Conservation (phyloP, 164 flowering plant genomes). For the Nymphaea colorata region DNA sequence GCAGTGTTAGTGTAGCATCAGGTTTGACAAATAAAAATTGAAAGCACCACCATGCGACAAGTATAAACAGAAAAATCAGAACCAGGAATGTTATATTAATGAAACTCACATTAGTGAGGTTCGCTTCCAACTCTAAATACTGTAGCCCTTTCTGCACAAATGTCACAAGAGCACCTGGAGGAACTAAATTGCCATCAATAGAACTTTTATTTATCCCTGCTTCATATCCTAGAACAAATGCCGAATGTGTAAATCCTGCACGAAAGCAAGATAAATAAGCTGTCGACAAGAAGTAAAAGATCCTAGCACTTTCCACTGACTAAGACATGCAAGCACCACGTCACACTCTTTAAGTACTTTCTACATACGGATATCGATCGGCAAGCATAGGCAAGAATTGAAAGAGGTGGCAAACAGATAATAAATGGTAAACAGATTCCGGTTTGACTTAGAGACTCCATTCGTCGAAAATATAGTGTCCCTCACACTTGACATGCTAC, state of each 20-base stretch:
- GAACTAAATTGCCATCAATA: slow-evolving; percentile 89
- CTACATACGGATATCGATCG: neutral
- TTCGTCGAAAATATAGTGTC: no score
- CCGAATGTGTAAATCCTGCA: slow-evolving; percentile 90
- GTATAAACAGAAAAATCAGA: neutral
- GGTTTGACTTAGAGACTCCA: no score
- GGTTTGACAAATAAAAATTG: neutral
- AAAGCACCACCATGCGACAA: neutral
- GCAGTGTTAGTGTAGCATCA: neutral
- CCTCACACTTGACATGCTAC: no score
- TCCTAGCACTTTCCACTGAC: neutral
- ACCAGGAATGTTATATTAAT: neutral
- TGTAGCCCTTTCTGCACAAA: slow-evolving; percentile 94
- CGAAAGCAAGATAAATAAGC: slow-evolving; percentile 1
- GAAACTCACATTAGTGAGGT: slow-evolving; percentile 59
- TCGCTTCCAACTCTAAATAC: slow-evolving; percentile 93
- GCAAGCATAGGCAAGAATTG: neutral
- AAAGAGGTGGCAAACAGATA: no score
- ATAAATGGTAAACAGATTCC: no score
- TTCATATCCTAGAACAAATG: slow-evolving; percentile 88
- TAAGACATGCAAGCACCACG: neutral
- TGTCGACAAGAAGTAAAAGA: neutral
- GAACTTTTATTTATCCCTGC: slow-evolving; percentile 72
- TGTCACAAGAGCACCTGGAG: slow-evolving; percentile 88
- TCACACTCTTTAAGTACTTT: neutral